Conservation (phyloP, 2,329 filamentous ascomycete genomes). For the Fusarium transvaalense region DNA sequence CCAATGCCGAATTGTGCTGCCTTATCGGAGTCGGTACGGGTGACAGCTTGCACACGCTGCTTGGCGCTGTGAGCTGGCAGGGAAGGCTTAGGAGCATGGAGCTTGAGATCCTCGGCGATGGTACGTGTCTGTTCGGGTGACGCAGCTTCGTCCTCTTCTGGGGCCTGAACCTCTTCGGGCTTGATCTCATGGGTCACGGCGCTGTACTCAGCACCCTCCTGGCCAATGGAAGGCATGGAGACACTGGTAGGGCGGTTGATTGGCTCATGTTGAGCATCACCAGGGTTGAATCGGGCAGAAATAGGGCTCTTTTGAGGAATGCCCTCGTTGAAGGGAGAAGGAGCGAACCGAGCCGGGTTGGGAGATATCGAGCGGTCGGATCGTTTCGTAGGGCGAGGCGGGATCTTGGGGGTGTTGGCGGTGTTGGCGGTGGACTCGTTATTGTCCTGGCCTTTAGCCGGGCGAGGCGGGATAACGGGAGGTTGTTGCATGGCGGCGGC, state of each 20-base stretch:
- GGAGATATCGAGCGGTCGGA: conserved; percentile 83
- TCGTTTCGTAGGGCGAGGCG: conserved; percentile 81
- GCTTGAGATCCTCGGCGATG: conserved; percentile 82
- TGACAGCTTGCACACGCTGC: conserved; percentile 84
- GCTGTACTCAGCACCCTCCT: conserved; percentile 91
- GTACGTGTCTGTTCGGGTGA: conserved; percentile 81
- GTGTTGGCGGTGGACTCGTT: conserved; percentile 51
- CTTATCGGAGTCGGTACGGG: conserved; percentile 89
- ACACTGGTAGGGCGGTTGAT: conserved; percentile 79
- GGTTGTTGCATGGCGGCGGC: conserved; percentile 63
- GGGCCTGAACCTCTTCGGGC: conserved; percentile 57
- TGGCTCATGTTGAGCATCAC: conserved; percentile 55
- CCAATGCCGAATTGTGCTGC: conserved; percentile 89
- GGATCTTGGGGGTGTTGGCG: conserved; percentile 71
- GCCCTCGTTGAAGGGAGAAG: conserved; percentile 85
- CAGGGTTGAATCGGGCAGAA: conserved; percentile 53
- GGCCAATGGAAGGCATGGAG: conserved; percentile 83
- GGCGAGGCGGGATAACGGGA: conserved; percentile 70
- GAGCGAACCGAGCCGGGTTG: conserved; percentile 81
- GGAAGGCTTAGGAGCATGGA: conserved; percentile 90
- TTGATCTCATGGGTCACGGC: conserved; percentile 62
- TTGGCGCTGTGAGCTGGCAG: conserved; percentile 85
- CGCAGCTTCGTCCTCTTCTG: conserved; percentile 52
- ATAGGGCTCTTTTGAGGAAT: conserved; percentile 64
- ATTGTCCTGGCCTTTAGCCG: conserved; percentile 64